phyloP scores from a whole-genome alignment of 257 asterid species.

The Ophiorrhiza pumila region DNA sequence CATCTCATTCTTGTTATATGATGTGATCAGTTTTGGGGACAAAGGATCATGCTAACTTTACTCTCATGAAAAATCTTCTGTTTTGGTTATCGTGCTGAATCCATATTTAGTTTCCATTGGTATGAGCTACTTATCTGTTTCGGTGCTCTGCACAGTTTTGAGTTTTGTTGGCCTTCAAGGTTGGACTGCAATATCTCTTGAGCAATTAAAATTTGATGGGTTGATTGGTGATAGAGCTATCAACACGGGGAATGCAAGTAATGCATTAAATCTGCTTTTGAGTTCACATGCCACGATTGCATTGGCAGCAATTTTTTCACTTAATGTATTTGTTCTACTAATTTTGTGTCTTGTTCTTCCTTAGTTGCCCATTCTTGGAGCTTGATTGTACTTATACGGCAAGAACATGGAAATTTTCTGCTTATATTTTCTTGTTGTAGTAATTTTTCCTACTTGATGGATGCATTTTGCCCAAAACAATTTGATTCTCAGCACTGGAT shows the following conservation, averaged over 20 bases:
- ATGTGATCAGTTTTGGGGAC: conserved; percentile 34
- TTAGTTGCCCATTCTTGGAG: background rate
- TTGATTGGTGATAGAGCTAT: conserved; percentile 46
- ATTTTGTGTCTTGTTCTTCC: conserved; percentile 43
- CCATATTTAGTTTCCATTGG: conserved; percentile 56
- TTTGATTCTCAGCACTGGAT: background rate
- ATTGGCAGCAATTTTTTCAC: conserved; percentile 65
- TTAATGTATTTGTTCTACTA: conserved; percentile 49
- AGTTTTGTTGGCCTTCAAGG: conserved; percentile 72
- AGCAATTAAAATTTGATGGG: conserved; percentile 59
- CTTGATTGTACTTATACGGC: background rate
- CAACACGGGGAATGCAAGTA: conserved; percentile 51
- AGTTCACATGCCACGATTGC: conserved; percentile 60
- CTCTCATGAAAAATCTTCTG: conserved; percentile 55
- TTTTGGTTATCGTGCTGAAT: conserved; percentile 32
- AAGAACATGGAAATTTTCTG: background rate
- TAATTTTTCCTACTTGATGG: background rate
- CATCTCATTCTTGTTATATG: conserved; percentile 19
- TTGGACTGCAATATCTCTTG: conserved; percentile 64
- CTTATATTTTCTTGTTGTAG: background rate
- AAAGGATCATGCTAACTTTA: conserved; percentile 41
- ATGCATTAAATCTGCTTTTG: conserved; percentile 52
- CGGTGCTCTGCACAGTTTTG: conserved; percentile 58
- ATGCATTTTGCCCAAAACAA: background rate
- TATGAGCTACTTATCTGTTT: conserved; percentile 59